Percentiles rank a stretch among this genome's conserved stretches.
Evolutionary conservation across 257 asterid species (phyloP).

Genomic region (Buddleja alternifolia): DNA sequence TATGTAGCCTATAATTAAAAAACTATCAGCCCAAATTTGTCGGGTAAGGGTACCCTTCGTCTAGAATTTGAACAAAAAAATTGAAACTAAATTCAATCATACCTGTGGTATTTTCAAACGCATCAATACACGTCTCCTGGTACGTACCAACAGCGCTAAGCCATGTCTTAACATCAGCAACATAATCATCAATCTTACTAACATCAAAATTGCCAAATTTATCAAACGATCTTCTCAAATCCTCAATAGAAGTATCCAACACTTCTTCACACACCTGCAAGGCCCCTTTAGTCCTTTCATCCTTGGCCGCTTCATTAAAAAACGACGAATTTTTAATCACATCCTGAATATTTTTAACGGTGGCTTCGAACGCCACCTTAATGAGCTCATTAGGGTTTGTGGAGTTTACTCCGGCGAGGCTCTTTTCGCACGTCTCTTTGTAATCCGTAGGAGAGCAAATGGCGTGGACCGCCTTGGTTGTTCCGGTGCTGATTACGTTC

Average conservation of each 20-base stretch:
- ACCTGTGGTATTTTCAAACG: constrained; percentile 60
- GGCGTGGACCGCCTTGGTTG: constrained; percentile 49
- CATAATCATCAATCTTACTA: constrained; percentile 31
- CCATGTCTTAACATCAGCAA: constrained; percentile 75
- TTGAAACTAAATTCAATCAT: no score
- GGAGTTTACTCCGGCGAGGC: constrained; percentile 46
- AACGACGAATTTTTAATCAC: constrained; percentile 40
- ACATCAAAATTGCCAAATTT: constrained; percentile 38
- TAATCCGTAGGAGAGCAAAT: constrained; percentile 63
- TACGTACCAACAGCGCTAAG: constrained; percentile 62
- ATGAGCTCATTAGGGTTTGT: constrained; percentile 55
- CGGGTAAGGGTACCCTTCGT: no score
- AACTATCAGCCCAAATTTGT: no score
- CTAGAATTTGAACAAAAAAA: no score
- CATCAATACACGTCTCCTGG: constrained; percentile 73
- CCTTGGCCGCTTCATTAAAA: constrained; percentile 47
- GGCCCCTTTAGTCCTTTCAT: constrained; percentile 56
- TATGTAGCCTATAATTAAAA: no score
- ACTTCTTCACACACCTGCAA: constrained; percentile 52
- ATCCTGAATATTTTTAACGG: constrained; percentile 42
- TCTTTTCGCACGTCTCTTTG: constrained; percentile 51
- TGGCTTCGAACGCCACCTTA: constrained; percentile 45
- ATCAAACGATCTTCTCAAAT: constrained; percentile 45
- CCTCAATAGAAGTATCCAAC: constrained; percentile 54
- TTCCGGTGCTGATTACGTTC: constrained; percentile 25